These are phyloP conservation scores for Sophora flavescens DNA, from an alignment of 306 rosid genomes.

Conservation along the genomic window DNA sequence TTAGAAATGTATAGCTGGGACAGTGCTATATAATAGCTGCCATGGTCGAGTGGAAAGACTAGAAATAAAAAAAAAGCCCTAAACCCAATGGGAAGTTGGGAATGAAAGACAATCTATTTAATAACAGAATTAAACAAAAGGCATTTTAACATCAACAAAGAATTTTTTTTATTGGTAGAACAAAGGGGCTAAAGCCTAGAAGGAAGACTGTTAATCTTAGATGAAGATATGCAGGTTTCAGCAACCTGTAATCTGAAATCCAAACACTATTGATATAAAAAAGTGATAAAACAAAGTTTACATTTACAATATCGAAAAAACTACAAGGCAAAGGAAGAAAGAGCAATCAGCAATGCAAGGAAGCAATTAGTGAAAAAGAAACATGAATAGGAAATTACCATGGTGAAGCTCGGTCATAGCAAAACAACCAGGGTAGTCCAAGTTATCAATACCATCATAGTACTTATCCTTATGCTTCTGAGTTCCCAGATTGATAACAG, in stretches of 20 bases:
- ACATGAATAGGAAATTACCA: slow-evolving; percentile 53
- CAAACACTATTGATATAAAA: too few relatives aligned
- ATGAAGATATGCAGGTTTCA: not conserved
- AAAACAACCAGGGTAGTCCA: slow-evolving; percentile 92
- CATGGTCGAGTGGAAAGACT: slow-evolving; percentile 2
- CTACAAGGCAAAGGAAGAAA: not conserved
- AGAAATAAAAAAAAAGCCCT: not conserved
- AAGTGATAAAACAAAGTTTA: too few relatives aligned
- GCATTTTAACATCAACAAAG: not conserved
- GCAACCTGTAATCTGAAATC: not conserved
- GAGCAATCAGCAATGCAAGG: not conserved
- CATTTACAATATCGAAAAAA: not conserved
- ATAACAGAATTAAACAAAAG: not conserved
- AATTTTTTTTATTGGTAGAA: not conserved
- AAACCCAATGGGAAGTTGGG: not conserved
- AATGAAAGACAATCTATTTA: not conserved
- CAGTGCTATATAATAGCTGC: not conserved
- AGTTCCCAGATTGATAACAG: slow-evolving; percentile 90
- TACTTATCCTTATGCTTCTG: slow-evolving; percentile 89
- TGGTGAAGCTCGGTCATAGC: slow-evolving; percentile 99
- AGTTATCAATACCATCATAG: slow-evolving; percentile 84
- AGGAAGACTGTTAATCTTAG: not conserved
- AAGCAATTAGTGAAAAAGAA: not conserved
- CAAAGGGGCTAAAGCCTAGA: not conserved
- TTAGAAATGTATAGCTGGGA: slow-evolving; percentile 16